These are phyloP conservation scores for Saturnispora gosingensis DNA, from an alignment of 805 yeast genomes.

Conservation along the genomic window DNA sequence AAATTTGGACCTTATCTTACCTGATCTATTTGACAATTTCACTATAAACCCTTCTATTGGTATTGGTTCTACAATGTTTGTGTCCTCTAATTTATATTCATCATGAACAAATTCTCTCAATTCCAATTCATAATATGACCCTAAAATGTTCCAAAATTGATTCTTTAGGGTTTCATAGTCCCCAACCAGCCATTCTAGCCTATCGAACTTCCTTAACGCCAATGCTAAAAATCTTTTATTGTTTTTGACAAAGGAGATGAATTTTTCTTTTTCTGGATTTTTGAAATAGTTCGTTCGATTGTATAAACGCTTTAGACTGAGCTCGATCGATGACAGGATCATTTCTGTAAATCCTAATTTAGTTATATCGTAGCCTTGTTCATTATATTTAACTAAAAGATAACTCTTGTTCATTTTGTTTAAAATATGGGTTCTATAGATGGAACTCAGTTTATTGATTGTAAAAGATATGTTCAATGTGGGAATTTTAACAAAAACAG, in stretches of 20 bases:
- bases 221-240: constrained; percentile 25
- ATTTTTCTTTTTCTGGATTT: constrained; percentile 8
- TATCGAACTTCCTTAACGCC: constrained; percentile 61
- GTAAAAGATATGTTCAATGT: constrained; percentile 36
- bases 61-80: constrained; percentile 43
- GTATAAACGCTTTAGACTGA: constrained; percentile 21
- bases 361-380: constrained; percentile 21
- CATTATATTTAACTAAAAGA: constrained; percentile 1
- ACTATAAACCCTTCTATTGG: constrained; percentile 79
- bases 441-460: not conserved
- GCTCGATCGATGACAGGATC: constrained; percentile 30
- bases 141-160: constrained; percentile 35
- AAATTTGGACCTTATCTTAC: constrained; percentile 24
- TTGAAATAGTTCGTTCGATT: constrained; percentile 2
- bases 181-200: constrained; percentile 61
- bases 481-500: constrained; percentile 33
- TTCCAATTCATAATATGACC: constrained; percentile 47
- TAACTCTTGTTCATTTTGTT: not conserved
- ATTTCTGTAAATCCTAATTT: constrained; percentile 28
- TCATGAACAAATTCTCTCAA: constrained; percentile 40
- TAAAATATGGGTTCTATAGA: not conserved
- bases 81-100: constrained; percentile 24
- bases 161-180: constrained; percentile 34
- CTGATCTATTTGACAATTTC: constrained; percentile 43
- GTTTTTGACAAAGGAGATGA: constrained; percentile 17